Base-by-base conservation (phyloP, 2,329 filamentous ascomycete genomes). In the Ascosphaera acerosa region DNA sequence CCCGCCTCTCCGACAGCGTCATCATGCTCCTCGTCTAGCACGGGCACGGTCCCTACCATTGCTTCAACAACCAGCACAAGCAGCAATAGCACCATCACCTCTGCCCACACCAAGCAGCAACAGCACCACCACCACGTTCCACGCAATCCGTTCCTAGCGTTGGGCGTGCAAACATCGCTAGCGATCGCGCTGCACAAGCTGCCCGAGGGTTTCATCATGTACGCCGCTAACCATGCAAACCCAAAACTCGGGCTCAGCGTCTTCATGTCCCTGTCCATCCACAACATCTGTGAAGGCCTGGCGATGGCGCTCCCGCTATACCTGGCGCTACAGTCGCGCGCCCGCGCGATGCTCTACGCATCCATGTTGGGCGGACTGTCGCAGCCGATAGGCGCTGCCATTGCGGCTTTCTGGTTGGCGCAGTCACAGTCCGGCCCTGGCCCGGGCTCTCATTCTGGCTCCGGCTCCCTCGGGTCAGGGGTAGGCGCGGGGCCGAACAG, bases 281-380 rank as follows among this genome's bases (percentile, higher is more conserved):
- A 97, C 61, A 97, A 94, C 54, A 90, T 97, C 44, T 82, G 80
- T 17, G 87, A 97, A 55, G 87, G 87, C 2, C 94, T 94, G 47
- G 78, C 82, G 37, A 75, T 97, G 64, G 80, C 81, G 0, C 57
- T 97, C 1, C 87, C 87, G 0, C 61, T 97, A 0, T 97, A 90
- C 51, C 76, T 97, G 44, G 87, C 87, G 1, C 66, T 92, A 18
- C 66, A 73, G 37, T 84, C 71, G 35, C 73, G 81, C 29, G 57
- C 67, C 46, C 74, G 71, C 42, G 84, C 87, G 12, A 87, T 94
- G 56, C 52, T 76, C 35, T 89, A 78, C 70, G 73, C 76, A 3
- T 72, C 76, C 6, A 48, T 91, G 0, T 59, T 97, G 0, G 87
- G 87, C 7, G 87, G 87, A 0, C 58, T 87, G 4, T 80, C 70